Conservation (phyloP, 257 asterid species). For the Coffea eugenioides region DNA sequence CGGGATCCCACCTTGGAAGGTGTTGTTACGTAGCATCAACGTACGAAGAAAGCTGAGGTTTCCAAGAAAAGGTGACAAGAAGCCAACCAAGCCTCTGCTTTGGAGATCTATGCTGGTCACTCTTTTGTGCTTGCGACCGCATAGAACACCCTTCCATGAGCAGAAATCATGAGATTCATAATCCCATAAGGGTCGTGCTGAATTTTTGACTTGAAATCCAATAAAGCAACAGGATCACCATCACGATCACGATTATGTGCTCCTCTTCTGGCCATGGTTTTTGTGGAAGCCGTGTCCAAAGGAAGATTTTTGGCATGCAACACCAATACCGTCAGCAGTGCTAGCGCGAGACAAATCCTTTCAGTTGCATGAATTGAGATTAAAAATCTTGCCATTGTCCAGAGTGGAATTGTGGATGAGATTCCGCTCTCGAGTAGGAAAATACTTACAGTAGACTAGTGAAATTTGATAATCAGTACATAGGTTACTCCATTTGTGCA, state of each 20-base stretch:
- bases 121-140: neutral
- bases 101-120: neutral
- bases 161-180: neutral
- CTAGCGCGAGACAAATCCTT: neutral
- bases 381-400: neutral
- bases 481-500: no score
- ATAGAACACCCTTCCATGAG: neutral
- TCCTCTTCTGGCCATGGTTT: neutral
- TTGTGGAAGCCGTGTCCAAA: neutral
- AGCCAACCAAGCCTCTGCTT: neutral
- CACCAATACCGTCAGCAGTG: neutral
- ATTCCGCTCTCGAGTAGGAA: neutral
- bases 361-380: neutral
- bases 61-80: neutral
- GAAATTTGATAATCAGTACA: no score
- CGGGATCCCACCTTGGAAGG: neutral
- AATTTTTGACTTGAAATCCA: neutral
- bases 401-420: neutral
- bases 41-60: neutral
- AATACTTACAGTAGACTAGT: no score
- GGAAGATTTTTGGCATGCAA: neutral
- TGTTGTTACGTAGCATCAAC: neutral
- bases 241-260: neutral
- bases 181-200: neutral
- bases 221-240: neutral